Base-by-base conservation (phyloP, 306 rosid genomes). In the Rosa persica region DNA sequence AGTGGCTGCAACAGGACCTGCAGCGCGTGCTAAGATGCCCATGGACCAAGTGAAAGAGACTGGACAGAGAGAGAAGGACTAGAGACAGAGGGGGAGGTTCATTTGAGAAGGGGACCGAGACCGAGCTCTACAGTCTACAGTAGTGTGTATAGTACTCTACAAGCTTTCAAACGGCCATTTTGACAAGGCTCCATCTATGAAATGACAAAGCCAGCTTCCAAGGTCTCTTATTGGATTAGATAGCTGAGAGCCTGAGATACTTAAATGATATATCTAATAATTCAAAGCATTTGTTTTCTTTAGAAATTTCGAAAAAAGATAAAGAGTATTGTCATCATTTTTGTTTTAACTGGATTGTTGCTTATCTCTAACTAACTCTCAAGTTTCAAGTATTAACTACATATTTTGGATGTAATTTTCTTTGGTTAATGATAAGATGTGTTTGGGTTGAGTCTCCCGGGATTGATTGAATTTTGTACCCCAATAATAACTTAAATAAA, bases 1-100 rank as follows among this genome's bases (percentile, higher is more conserved):
- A 66, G 47, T 66, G 70, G 70, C 27, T 36, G 58, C 11, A 38
- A 47, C 72, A 58, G 47, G 62, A 60, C 77, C 82, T 68, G 82
- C 82, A 81, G 69, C 48, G 85, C 82, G 75, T 81, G 82, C 80
- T 68, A 1, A 48, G 77, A 66, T 67, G 74, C 76, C 69, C 76
- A 30, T 52, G 70, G 64, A 38, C 80, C 71, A 70, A 77, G 72
- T 77, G 82, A 80, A 49, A 73, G 71, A 80, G 81, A 79, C 80
- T n/a, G 46, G 67, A 40, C 81, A 78, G 16, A 22, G 70, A 58
- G n/a, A 42, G 57, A 57, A 30, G 36, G 36, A 30, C 36, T 30
- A 22, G 62, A 30, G 77, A 20, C 34, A 77, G 65, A 51, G 69
- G 54, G 55, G 25, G 9, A 4, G 68, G 5, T 15, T 6, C 67